Evolutionary conservation across 1,284 basidiomycete genomes (phyloP).

Genomic region (Sporisorium exsertum): DNA sequence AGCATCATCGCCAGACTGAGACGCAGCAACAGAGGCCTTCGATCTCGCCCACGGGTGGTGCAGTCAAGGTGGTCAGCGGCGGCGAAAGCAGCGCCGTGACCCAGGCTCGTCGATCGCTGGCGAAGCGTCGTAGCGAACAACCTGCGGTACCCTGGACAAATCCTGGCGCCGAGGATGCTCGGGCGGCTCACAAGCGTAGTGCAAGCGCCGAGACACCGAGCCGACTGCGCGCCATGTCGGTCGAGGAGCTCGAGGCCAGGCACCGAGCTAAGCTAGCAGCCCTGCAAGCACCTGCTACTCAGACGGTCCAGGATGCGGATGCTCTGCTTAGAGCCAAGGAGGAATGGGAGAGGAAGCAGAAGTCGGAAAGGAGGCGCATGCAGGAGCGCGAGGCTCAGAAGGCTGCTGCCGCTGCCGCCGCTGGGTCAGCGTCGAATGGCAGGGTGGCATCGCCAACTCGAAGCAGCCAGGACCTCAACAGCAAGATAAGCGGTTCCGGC

Average conservation of each 20-base stretch:
- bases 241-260: constrained; percentile 49
- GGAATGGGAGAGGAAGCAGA: constrained; percentile 52
- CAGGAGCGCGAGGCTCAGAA: constrained; percentile 39
- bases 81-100: constrained; percentile 29
- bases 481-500: constrained; percentile 1
- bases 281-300: constrained; percentile 44
- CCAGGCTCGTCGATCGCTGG: constrained; percentile 43
- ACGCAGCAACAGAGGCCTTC: constrained; percentile 11
- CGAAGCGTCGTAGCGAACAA: constrained; percentile 31
- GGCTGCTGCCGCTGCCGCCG: constrained; percentile 25
- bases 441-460: constrained; percentile 25
- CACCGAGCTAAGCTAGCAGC: constrained; percentile 53
- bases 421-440: constrained; percentile 19
- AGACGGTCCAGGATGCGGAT: constrained; percentile 47
- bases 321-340: constrained; percentile 43
- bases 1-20: constrained; percentile 6
- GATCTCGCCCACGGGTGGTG: constrained; percentile 5
- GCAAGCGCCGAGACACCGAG: constrained; percentile 16
- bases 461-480: constrained; percentile 11
- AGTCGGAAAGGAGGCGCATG: constrained; percentile 42
- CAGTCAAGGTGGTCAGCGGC: constrained; percentile 23
- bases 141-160: constrained; percentile 43
- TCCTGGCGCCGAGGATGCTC: constrained; percentile 20
- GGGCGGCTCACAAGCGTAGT: constrained; percentile 8
- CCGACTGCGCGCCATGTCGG: constrained; percentile 39